Conservation (phyloP, 306 rosid species). For the Styphnolobium japonicum region DNA sequence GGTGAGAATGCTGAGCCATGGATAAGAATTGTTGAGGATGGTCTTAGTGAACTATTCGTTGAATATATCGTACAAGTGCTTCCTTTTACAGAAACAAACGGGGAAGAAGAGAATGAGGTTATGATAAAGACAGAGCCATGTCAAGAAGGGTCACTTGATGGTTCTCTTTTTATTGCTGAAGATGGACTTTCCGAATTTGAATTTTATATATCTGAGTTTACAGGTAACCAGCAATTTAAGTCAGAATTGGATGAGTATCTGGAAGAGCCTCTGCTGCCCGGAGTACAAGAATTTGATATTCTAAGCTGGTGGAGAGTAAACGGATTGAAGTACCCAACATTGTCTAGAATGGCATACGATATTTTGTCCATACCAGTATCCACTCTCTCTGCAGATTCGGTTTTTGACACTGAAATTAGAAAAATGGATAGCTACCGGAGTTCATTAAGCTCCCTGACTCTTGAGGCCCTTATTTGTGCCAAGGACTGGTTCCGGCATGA, state of each 20-base stretch:
- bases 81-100: conserved; percentile 42
- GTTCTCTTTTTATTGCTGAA: conserved; percentile 38
- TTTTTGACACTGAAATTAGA: conserved; percentile 62
- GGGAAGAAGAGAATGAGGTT: conserved; percentile 50
- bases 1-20: conserved; percentile 70
- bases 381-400: conserved; percentile 58
- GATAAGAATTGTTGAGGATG: conserved; percentile 65
- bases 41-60: conserved; percentile 71
- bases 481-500: conserved; percentile 75
- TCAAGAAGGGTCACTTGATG: conserved; percentile 54
- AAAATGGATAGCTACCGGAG: conserved; percentile 63
- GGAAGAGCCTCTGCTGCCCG: conserved; percentile 61
- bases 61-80: conserved; percentile 61
- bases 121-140: conserved; percentile 45
- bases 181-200: conserved; percentile 77
- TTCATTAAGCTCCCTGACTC: conserved; percentile 55
- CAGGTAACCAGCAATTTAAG: conserved; percentile 53
- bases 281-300: conserved; percentile 55
- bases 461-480: conserved; percentile 82
- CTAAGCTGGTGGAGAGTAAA: conserved; percentile 80
- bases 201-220: conserved; percentile 58
- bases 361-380: conserved; percentile 74
- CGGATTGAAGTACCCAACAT: conserved; percentile 65
- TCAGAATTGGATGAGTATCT: conserved; percentile 87
- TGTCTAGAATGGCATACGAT: conserved; percentile 83